Conservation (phyloP, 192 early-diverging fungal genomes). For the Coemansia sp. region DNA sequence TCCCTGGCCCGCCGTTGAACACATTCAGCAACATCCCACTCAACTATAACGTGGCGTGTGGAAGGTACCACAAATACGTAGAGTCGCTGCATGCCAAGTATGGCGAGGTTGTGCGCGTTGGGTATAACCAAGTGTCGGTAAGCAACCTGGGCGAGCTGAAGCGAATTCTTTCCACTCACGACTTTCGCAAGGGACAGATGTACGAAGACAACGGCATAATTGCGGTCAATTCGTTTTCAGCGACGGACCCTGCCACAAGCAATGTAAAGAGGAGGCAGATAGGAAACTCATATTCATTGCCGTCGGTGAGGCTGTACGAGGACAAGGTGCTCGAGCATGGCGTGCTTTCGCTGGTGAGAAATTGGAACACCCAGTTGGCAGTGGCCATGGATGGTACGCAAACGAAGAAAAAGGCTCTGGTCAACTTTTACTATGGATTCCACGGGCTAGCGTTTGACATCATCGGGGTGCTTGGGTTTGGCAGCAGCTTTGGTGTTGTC, state of each 20-base stretch:
- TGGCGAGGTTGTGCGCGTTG: slow-evolving; percentile 48
- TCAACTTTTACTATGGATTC: slow-evolving; percentile 48
- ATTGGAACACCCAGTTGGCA: slow-evolving; percentile 23
- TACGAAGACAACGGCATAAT: slow-evolving; percentile 28
- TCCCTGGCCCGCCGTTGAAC: slow-evolving; percentile 38
- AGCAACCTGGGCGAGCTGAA: slow-evolving; percentile 21
- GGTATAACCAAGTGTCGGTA: slow-evolving; percentile 37
- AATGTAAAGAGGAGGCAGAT: slow-evolving; percentile 28
- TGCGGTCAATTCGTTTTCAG: slow-evolving; percentile 28
- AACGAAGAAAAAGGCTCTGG: not conserved
- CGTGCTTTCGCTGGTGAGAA: slow-evolving; percentile 20
- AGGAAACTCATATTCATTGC: slow-evolving; percentile 26
- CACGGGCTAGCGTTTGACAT: slow-evolving; percentile 42
- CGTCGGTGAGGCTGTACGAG: slow-evolving; percentile 18
- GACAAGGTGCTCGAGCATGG: slow-evolving; percentile 30
- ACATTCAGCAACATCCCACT: slow-evolving; percentile 28
- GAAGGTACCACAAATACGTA: slow-evolving; percentile 32
- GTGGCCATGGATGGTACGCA: too few relatives aligned
- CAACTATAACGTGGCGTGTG: slow-evolving; percentile 13
- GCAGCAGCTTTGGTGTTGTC: slow-evolving; percentile 25
- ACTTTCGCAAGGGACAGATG: slow-evolving; percentile 27
- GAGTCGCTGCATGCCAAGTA: slow-evolving; percentile 29
- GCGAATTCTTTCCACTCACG: slow-evolving; percentile 39
- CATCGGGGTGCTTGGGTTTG: slow-evolving; percentile 44
- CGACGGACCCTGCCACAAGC: slow-evolving; percentile 33